These are phyloP conservation scores for Sporothrix variecibatus DNA, from an alignment of 2,329 filamentous ascomycete species.

Conservation along the genomic window DNA sequence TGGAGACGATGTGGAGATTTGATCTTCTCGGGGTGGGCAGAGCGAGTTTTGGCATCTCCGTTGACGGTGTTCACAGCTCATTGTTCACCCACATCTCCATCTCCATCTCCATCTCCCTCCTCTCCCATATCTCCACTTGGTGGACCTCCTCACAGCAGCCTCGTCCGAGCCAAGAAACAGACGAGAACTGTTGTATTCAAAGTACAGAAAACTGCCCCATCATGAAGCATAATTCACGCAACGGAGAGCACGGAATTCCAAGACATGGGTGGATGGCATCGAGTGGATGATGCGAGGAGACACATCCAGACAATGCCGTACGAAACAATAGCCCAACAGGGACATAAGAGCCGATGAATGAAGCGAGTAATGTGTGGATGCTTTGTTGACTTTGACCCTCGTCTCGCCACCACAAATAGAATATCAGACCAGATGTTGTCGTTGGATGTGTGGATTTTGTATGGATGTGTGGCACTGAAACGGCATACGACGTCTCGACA, in stretches of 20 bases:
- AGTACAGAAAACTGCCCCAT: not conserved
- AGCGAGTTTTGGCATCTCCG: not conserved
- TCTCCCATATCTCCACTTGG: not conserved
- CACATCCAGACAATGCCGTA: not conserved
- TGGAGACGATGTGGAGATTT: not conserved
- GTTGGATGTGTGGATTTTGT: not conserved
- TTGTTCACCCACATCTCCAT: not conserved
- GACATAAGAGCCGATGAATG: not conserved
- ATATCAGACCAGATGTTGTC: not conserved
- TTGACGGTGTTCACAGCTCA: not conserved
- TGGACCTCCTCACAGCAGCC: not conserved
- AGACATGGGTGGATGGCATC: not conserved
- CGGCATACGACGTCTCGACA: not conserved
- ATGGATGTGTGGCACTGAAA: not conserved
- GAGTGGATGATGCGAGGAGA: not conserved
- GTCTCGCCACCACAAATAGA: not conserved
- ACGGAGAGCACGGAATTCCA: not conserved
- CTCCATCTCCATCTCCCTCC: not conserved
- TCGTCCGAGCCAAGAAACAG: not conserved
- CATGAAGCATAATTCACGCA: not conserved
- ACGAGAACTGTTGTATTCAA: not conserved
- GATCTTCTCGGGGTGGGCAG: not conserved
- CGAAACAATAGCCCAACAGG: not conserved
- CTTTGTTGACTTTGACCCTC: slow-evolving; percentile 1
- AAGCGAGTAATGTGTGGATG: not conserved